A percentile compares a stretch with the other conserved stretches of the same genome.
These are phyloP conservation scores for Neonectria magnoliae DNA, from an alignment of 2,329 filamentous ascomycete species.

Conservation along the genomic window DNA sequence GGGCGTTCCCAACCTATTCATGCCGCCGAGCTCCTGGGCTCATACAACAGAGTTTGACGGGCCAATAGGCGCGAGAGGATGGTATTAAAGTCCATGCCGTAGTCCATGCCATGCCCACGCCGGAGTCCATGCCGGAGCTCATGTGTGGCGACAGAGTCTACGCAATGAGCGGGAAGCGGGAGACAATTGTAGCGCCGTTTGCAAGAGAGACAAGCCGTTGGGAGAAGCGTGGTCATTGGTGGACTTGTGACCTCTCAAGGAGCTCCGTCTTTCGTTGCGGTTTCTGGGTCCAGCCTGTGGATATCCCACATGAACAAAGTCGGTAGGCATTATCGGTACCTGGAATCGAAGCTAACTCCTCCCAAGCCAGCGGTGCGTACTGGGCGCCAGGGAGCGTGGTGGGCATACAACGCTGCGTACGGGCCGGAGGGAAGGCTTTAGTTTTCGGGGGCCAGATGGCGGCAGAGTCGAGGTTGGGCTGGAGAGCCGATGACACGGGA, in stretches of 20 bases:
- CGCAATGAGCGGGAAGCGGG: conserved; percentile 2
- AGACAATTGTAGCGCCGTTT: conserved; percentile 4
- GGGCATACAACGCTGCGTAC: neutral
- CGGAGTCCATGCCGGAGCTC: neutral
- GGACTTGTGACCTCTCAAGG: neutral
- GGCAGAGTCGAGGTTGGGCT: conserved; percentile 24
- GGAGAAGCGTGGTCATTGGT: conserved; percentile 2
- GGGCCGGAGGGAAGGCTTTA: neutral
- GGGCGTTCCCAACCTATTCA: conserved; percentile 31
- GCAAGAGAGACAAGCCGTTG: neutral
- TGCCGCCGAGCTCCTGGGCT: conserved; percentile 23
- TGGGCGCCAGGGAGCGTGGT: conserved; percentile 3
- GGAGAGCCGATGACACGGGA: conserved; percentile 37
- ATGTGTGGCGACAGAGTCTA: conserved; percentile 1
- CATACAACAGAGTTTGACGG: conserved; percentile 25
- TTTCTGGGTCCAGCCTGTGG: neutral
- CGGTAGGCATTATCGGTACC: neutral
- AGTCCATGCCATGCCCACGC: neutral
- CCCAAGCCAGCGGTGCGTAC: neutral
- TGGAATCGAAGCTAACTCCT: too few species aligned
- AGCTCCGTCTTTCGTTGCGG: neutral
- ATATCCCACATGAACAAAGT: neutral
- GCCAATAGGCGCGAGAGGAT: conserved; percentile 17
- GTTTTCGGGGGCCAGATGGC: conserved; percentile 31
- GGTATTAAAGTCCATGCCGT: conserved; percentile 4